These are phyloP conservation scores for Pythium aquatile DNA, from an alignment of 352 stramenopile species.

Conservation along the genomic window DNA sequence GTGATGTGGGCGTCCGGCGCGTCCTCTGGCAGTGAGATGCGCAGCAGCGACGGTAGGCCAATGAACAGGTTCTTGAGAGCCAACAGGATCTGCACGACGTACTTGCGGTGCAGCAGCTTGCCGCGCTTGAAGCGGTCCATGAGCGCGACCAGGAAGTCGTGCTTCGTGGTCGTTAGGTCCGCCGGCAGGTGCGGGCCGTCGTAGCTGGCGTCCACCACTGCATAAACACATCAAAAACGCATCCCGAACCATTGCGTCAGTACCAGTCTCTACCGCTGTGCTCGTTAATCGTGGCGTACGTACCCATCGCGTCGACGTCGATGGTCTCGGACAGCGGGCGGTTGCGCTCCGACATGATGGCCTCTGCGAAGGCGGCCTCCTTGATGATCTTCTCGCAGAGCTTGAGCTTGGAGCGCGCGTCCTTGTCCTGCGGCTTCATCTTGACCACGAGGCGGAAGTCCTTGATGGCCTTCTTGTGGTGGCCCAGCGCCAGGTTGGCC, in stretches of 20 bases:
- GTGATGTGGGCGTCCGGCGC: slow-evolving; percentile 83
- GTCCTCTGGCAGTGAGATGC: slow-evolving; percentile 58
- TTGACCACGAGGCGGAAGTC: slow-evolving; percentile 97
- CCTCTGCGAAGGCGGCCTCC: slow-evolving; percentile 94
- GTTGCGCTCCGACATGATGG: slow-evolving; percentile 96
- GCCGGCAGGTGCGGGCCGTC: slow-evolving; percentile 72
- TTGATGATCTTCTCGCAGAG: slow-evolving; percentile 97
- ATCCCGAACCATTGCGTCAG: neutral
- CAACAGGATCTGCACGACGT: slow-evolving; percentile 95
- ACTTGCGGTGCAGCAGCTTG: slow-evolving; percentile 98
- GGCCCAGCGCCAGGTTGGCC: slow-evolving; percentile 94
- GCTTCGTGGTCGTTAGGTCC: slow-evolving; percentile 49
- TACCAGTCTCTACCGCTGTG: neutral
- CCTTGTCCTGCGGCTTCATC: slow-evolving; percentile 94
- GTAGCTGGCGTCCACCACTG: slow-evolving; percentile 79
- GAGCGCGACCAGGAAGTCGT: slow-evolving; percentile 89
- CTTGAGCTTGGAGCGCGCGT: slow-evolving; percentile 93
- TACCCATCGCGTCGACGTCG: slow-evolving; percentile 82
- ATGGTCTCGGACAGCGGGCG: slow-evolving; percentile 92
- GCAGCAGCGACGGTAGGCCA: slow-evolving; percentile 90
- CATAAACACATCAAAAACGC: neutral
- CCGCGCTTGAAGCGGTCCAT: slow-evolving; percentile 96
- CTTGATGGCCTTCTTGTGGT: slow-evolving; percentile 97
- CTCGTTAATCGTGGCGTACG: neutral
- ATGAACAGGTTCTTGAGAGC: slow-evolving; percentile 91